Percentiles rank a stretch among this genome's conserved stretches.
Evolutionary conservation across 345 rosid species (phyloP).

Genomic region (Arabis alpina): DNA sequence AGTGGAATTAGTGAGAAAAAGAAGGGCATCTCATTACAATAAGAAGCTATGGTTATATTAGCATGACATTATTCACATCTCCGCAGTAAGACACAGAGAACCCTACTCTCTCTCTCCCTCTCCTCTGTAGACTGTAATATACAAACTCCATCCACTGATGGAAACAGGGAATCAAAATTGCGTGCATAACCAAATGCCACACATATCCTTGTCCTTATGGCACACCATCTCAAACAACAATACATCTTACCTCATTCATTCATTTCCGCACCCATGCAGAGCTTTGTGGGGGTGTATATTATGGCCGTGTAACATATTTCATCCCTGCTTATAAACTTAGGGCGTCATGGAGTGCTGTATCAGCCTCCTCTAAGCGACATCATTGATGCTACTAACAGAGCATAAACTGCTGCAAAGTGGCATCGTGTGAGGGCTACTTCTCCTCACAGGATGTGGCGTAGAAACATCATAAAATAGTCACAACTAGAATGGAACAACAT

Average conservation of each 20-base stretch:
- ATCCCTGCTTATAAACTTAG: not conserved
- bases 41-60: conserved; percentile 6
- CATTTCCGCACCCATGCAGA: conserved; percentile 4
- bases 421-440: conserved; percentile 9
- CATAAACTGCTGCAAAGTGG: not conserved
- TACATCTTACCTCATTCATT: conserved; percentile 26
- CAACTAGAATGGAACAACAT: conserved; percentile 70
- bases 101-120: not conserved
- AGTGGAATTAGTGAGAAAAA: not conserved
- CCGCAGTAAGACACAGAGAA: not conserved
- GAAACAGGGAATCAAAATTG: conserved; percentile 18
- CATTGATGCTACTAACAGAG: conserved; percentile 12
- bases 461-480: conserved; percentile 14
- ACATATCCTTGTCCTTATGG: conserved; percentile 8
- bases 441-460: conserved; percentile 13
- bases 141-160: conserved; percentile 4
- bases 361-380: not conserved
- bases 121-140: not conserved
- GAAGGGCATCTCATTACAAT: not conserved
- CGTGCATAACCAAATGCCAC: conserved; percentile 20
- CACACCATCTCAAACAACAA: conserved; percentile 22
- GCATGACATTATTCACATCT: not conserved
- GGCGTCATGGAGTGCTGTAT: conserved; percentile 11
- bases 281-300: conserved; percentile 12
- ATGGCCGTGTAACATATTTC: not conserved